Conservation (phyloP, 2,329 filamentous ascomycete genomes). For the Trichoderma sp. region DNA sequence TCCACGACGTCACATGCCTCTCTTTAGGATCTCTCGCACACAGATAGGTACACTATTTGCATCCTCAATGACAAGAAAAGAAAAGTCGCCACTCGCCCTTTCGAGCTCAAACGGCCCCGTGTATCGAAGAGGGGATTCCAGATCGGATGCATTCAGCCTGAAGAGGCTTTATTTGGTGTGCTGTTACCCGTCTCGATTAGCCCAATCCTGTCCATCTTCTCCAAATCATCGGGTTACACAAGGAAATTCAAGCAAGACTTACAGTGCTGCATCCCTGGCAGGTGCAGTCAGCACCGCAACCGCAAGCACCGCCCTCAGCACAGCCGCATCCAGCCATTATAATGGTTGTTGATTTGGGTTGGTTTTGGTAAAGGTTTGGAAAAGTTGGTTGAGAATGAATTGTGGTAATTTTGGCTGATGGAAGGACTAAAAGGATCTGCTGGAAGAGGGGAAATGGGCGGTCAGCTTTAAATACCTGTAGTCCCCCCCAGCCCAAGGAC, state of each 20-base stretch:
- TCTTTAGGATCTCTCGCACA: neutral
- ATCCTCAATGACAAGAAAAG: neutral
- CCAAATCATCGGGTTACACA: conserved; percentile 34
- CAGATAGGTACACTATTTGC: neutral
- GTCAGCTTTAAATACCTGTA: conserved; percentile 12
- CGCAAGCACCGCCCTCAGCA: conserved; percentile 44
- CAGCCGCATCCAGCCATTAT: conserved; percentile 49
- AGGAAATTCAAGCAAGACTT: conserved; percentile 33
- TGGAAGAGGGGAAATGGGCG: conserved; percentile 5
- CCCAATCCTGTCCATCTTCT: neutral
- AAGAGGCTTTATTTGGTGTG: neutral
- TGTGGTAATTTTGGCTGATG: neutral
- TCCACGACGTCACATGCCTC: neutral
- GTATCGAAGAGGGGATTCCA: neutral
- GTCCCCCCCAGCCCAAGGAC: neutral
- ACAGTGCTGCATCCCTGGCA: conserved; percentile 41
- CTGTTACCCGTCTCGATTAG: neutral
- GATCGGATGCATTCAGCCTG: neutral
- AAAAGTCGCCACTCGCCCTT: neutral
- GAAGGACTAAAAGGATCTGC: neutral
- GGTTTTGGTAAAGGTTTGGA: neutral
- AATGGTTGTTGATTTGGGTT: conserved; percentile 26
- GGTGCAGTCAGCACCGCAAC: conserved; percentile 46
- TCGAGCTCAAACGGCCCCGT: neutral
- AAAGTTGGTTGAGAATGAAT: neutral